Evolutionary conservation across 768 basidiomycete genomes (phyloP).

Genomic region (Russula brevipes): DNA sequence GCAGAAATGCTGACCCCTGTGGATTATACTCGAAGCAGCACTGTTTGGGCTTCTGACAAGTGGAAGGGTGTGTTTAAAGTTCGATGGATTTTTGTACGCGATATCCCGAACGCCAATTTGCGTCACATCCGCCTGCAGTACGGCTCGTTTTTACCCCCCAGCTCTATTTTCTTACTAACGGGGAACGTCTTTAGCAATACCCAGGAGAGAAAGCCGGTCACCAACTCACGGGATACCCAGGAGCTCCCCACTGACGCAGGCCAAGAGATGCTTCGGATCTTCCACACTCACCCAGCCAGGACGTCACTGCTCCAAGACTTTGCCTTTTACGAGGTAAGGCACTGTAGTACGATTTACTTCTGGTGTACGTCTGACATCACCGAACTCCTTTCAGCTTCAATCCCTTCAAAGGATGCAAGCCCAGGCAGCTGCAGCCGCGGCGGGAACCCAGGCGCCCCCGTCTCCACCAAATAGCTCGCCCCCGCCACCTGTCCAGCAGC

Average conservation of each 20-base stretch:
- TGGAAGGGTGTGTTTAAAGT: conserved; percentile 99
- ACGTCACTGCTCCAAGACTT: conserved; percentile 93
- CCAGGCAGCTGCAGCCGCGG: conserved; percentile 33
- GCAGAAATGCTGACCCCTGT: conserved; percentile 97
- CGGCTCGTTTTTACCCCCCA: conserved; percentile 23
- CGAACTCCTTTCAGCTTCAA: conserved; percentile 30
- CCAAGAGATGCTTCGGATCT: conserved; percentile 93
- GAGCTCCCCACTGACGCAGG: conserved; percentile 95
- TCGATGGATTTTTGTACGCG: conserved; percentile 94
- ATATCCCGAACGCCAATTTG: conserved; percentile 85
- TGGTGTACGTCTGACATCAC: conserved; percentile 12
- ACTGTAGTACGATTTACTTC: neutral
- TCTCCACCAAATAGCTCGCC: conserved; percentile 32
- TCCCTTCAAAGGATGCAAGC: conserved; percentile 76
- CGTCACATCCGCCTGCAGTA: conserved; percentile 87
- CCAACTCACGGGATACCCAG: conserved; percentile 96
- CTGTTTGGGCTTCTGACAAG: conserved; percentile 98
- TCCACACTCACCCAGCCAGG: conserved; percentile 87
- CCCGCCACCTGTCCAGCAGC: conserved; percentile 39
- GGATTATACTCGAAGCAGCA: conserved; percentile 90
- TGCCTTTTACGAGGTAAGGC: conserved; percentile 77
- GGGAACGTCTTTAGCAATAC: conserved; percentile 68
- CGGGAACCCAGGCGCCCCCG: conserved; percentile 31
- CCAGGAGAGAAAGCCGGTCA: conserved; percentile 96
- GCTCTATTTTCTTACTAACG: neutral